Evolutionary conservation across 129 eudicot species (phyloP).

Genomic region (Flaveria brownii): DNA sequence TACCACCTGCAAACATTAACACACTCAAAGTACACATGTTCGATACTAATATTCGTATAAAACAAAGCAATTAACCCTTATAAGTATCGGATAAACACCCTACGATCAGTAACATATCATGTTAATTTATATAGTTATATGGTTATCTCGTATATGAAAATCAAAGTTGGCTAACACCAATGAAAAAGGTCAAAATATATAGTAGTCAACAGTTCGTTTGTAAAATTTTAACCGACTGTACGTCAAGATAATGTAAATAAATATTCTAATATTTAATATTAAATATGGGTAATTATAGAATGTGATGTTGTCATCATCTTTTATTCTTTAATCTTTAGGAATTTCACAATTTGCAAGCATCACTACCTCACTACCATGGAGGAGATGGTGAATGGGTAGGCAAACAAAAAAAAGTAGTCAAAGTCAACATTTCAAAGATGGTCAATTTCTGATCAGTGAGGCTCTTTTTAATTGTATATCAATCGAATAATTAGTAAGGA

Average conservation of each 20-base stretch:
- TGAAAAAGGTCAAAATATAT: background rate
- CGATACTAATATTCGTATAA: no score
- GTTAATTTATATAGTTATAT: no score
- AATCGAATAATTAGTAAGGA: background rate
- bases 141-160: background rate
- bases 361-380: constrained; percentile 20
- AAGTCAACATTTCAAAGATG: constrained; percentile 3
- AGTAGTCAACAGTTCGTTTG: background rate
- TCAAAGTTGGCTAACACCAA: background rate
- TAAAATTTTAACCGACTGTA: background rate
- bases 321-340: background rate
- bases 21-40: no score
- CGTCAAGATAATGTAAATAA: background rate
- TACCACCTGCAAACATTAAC: no score
- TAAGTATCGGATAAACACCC: no score
- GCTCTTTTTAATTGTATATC: background rate
- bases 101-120: background rate
- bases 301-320: background rate
- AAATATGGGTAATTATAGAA: background rate
- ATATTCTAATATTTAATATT: background rate
- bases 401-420: background rate
- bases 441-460: background rate
- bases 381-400: constrained; percentile 18
- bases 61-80: no score
- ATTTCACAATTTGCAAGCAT: constrained; percentile 4